Evolutionary conservation across 768 basidiomycete genomes (phyloP).

Genomic region (Russula lepida): DNA sequence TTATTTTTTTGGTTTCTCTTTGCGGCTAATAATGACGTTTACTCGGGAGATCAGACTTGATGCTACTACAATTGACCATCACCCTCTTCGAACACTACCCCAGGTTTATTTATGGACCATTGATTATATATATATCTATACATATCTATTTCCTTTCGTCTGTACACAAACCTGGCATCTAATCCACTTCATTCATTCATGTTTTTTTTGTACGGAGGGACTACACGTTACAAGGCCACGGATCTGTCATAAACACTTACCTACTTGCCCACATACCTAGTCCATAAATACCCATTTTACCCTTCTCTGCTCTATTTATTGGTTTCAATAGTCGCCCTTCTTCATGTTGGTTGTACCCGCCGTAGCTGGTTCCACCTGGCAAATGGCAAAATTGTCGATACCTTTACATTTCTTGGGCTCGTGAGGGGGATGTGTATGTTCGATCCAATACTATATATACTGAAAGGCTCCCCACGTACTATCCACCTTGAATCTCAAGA

Average conservation of each 20-base stretch:
- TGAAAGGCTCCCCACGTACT: too few relatives aligned
- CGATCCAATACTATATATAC: neutral
- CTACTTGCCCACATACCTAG: neutral
- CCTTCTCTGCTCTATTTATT: constrained; percentile 8
- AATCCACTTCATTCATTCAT: neutral
- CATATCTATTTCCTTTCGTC: neutral
- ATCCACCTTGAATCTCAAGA: too few relatives aligned
- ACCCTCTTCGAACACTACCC: neutral
- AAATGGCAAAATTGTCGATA: neutral
- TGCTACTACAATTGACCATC: neutral
- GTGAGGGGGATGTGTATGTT: neutral
- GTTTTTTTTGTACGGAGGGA: neutral
- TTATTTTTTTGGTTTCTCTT: too few relatives aligned
- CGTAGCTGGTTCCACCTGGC: neutral
- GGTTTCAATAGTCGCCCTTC: neutral
- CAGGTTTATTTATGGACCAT: neutral
- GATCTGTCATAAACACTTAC: neutral
- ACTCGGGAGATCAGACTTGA: too few relatives aligned
- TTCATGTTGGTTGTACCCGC: neutral
- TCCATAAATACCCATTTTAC: neutral
- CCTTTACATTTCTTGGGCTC: neutral
- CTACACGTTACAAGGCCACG: neutral
- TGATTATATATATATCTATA: neutral
- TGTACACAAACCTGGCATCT: neutral
- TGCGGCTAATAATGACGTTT: neutral